A percentile compares a stretch with the other conserved stretches of the same genome.
Conservation (phyloP, 352 stramenopile species). For the Globisporangium uncinulatum region DNA sequence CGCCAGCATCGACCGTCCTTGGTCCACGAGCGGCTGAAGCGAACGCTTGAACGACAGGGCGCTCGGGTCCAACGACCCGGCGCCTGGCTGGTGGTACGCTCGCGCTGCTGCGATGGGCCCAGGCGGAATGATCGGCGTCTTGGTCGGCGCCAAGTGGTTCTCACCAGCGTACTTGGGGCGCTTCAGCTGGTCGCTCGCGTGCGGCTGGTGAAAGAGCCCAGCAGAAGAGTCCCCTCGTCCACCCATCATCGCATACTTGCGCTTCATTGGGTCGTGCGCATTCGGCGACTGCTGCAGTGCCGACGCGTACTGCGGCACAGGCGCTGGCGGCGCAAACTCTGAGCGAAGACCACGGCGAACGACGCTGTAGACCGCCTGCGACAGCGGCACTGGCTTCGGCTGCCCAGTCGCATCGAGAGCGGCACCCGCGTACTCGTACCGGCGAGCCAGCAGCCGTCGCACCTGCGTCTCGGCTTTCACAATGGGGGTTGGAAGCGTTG, state of each 20-base stretch:
- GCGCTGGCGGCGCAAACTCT: conserved; percentile 1
- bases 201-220: neutral
- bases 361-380: conserved; percentile 35
- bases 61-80: conserved; percentile 1
- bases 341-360: conserved; percentile 15
- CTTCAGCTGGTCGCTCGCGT: conserved; percentile 12
- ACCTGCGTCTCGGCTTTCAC: conserved; percentile 39
- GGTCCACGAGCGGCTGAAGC: conserved; percentile 59
- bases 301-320: neutral
- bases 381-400: conserved; percentile 31
- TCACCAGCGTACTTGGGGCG: conserved; percentile 10
- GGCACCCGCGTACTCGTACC: conserved; percentile 44
- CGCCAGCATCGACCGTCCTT: conserved; percentile 60
- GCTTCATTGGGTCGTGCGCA: conserved; percentile 17
- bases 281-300: conserved; percentile 8
- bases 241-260: conserved; percentile 7
- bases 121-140: conserved; percentile 1
- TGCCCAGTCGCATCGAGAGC: conserved; percentile 25
- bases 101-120: neutral
- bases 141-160: neutral
- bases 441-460: conserved; percentile 34
- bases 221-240: neutral
- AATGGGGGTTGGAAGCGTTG: conserved; percentile 24
- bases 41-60: conserved; percentile 37
- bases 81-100: conserved; percentile 8